Evolutionary conservation across 2,329 filamentous ascomycete genomes (phyloP), one percentile per base, ranked within the genome.

Genomic region (Allantophomopsis cytisporea): DNA sequence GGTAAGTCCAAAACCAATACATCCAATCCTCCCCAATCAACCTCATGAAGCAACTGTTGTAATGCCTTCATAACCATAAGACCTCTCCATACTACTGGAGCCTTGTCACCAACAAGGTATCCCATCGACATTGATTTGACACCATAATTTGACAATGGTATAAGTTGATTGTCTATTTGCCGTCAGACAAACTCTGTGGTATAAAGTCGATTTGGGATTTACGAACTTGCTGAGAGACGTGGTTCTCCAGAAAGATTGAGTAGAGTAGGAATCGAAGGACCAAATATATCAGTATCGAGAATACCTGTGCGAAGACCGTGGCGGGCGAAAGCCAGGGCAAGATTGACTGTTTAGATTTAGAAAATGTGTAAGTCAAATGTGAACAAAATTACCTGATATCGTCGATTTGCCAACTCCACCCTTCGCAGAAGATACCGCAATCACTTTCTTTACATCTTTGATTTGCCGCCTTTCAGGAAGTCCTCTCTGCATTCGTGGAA

Each of bases 51-150:
- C 5, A 98, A 76, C 56, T 98, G 91, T 50, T 95, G 88, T 47
- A 98, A 71, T 0, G 91, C 91, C 55, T 96, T 98, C 71, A 94
- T 93, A 12, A 96, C 84, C 88, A 98, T 95, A 2, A 94, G 72
- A 0, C 91, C 91, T 38, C 91, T 77, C 91, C 91, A 98, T 23
- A 91, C 88, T 13, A 98, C 82, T 0, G 88, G 85, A 5, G 84
- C 82, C 10, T 77, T 71, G 47, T 86, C 80, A 15, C 74, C 75
- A 1, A 94, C 77, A 1, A 98, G 71, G 48, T 94, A 96, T 37
- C 91, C 91, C 84, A 98, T 96, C 0, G 88, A 95, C 91, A 98
- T 98, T 40, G 87, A 93, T 61, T 93, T 93, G 41, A 98, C 73
- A 32, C 91, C 91, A 64, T 96, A 96, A 55, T 94, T 94, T 16